phyloP scores from a whole-genome alignment of 2,329 filamentous ascomycete species.

The Aspergillus quadricinctus region DNA sequence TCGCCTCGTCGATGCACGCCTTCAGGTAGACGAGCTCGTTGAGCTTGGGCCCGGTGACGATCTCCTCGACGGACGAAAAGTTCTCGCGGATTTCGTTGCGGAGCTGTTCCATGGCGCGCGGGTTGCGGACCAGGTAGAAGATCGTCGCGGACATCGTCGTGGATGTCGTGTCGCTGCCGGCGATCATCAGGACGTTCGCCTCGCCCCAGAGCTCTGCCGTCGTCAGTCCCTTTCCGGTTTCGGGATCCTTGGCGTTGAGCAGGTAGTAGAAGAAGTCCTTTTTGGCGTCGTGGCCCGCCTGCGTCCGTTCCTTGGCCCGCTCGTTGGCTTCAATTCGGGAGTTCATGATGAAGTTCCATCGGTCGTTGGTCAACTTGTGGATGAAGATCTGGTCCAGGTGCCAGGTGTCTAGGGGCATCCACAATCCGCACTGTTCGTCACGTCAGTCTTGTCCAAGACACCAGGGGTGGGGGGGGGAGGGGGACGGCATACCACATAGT shows the following conservation, averaged over 20 bases:
- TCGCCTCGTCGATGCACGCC: constrained; percentile 40
- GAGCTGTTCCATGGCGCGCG: constrained; percentile 26
- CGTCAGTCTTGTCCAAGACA: constrained; percentile 1
- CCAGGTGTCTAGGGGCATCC: constrained; percentile 64
- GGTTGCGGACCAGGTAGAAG: constrained; percentile 38
- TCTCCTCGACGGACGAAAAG: constrained; percentile 36
- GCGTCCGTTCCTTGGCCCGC: constrained; percentile 52
- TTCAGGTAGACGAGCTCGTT: constrained; percentile 37
- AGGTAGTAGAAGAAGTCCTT: constrained; percentile 75
- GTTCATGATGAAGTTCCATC: constrained; percentile 67
- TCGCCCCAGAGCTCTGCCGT: constrained; percentile 67
- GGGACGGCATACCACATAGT: constrained; percentile 51
- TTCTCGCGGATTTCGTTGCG: constrained; percentile 32
- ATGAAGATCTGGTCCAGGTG: constrained; percentile 66
- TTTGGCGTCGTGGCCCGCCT: constrained; percentile 62
- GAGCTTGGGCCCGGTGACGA: constrained; percentile 31
- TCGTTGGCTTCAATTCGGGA: constrained; percentile 63
- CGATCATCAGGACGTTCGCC: constrained; percentile 67
- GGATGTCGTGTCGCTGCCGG: constrained; percentile 67
- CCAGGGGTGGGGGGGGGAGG: too few relatives aligned
- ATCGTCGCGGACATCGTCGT: constrained; percentile 50
- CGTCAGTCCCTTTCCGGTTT: constrained; percentile 63
- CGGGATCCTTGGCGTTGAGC: constrained; percentile 65
- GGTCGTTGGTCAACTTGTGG: constrained; percentile 60
- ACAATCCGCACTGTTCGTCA: constrained; percentile 60